These are phyloP conservation scores for Cylindrotheca closterium DNA, from an alignment of 108 stramenopile species.

Conservation along the genomic window DNA sequence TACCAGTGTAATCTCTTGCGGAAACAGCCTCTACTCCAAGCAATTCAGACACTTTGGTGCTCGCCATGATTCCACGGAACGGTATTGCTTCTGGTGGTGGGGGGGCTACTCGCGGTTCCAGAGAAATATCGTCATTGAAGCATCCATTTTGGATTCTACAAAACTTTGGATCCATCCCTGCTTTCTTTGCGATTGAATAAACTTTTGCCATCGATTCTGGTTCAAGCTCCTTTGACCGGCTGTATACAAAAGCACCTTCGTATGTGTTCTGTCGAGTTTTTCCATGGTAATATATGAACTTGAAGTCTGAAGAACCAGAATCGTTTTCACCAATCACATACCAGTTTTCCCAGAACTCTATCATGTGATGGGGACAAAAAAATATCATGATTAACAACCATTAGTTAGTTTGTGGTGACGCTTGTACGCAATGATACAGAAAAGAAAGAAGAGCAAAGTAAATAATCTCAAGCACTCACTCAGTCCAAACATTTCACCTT, in stretches of 20 bases:
- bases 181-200: slow-evolving; percentile 82
- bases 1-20: slow-evolving; percentile 48
- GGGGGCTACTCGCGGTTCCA: neutral
- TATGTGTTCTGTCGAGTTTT: slow-evolving; percentile 97
- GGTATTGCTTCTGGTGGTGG: slow-evolving; percentile 32
- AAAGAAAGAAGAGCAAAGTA: slow-evolving; percentile 10
- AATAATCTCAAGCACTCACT: slow-evolving; percentile 47
- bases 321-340: slow-evolving; percentile 89
- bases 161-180: slow-evolving; percentile 92
- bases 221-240: slow-evolving; percentile 74
- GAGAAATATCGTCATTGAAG: slow-evolving; percentile 37
- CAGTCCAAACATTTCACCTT: slow-evolving; percentile 92
- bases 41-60: slow-evolving; percentile 81
- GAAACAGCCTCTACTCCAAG: slow-evolving; percentile 89
- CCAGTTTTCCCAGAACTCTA: slow-evolving; percentile 99
- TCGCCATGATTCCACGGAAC: slow-evolving; percentile 81
- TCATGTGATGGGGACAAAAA: slow-evolving; percentile 5
- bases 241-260: slow-evolving; percentile 96
- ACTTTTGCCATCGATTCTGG: slow-evolving; percentile 81
- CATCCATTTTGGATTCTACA: slow-evolving; percentile 91
- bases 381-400: too few relatives aligned
- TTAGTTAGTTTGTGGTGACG: too few relatives aligned
- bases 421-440: too few relatives aligned
- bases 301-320: slow-evolving; percentile 81
- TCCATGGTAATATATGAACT: slow-evolving; percentile 96